phyloP scores from a whole-genome alignment of 495 filamentous ascomycete genomes.

The Xylaria acuta region DNA sequence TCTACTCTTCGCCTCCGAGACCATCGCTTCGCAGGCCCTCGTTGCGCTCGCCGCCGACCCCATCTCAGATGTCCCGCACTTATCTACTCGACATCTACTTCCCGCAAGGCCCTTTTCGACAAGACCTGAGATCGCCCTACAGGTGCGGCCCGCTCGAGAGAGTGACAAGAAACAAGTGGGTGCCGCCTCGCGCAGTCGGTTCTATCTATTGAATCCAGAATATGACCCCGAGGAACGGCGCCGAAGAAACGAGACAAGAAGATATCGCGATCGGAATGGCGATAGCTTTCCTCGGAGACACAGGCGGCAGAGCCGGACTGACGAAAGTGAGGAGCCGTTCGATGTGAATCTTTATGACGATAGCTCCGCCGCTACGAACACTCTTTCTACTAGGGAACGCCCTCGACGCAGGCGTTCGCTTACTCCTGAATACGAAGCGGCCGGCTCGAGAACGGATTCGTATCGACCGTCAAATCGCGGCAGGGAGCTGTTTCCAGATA shows the following conservation, averaged over 20 bases:
- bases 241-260: constrained; percentile 54
- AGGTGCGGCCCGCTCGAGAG: constrained; percentile 74
- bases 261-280: constrained; percentile 64
- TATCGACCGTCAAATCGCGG: constrained; percentile 43
- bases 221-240: constrained; percentile 81
- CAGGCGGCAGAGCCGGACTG: constrained; percentile 43
- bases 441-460: constrained; percentile 37
- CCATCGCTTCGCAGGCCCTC: constrained; percentile 73
- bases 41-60: constrained; percentile 59
- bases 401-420: constrained; percentile 41
- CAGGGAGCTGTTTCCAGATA: constrained; percentile 62
- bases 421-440: constrained; percentile 42
- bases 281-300: constrained; percentile 64
- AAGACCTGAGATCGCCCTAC: constrained; percentile 72
- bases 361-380: constrained; percentile 41
- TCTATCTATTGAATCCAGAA: constrained; percentile 89
- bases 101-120: constrained; percentile 67
- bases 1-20: constrained; percentile 73
- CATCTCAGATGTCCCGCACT: constrained; percentile 52
- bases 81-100: constrained; percentile 57
- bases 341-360: constrained; percentile 84
- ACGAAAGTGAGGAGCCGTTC: constrained; percentile 61
- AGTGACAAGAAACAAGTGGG: constrained; percentile 78
- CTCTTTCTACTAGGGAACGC: constrained; percentile 27
- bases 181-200: constrained; percentile 81